These are phyloP conservation scores for Thraustochytrium striatum DNA, from an alignment of 352 stramenopile species.

Conservation along the genomic window DNA sequence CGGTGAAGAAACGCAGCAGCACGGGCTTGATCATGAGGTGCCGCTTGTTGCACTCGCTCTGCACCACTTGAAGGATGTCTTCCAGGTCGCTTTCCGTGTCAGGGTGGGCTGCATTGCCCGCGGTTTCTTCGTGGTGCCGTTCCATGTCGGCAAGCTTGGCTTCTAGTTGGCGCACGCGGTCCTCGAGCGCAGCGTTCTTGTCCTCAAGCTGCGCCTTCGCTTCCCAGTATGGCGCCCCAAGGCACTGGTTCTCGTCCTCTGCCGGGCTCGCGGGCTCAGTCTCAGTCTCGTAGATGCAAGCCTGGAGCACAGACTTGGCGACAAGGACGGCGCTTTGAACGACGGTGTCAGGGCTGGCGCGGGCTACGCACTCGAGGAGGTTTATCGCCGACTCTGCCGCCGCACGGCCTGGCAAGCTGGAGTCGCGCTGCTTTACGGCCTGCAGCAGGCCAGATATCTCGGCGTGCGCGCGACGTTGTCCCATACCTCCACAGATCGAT, in stretches of 20 bases:
- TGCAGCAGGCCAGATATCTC: conserved; percentile 14
- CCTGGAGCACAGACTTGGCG: not conserved
- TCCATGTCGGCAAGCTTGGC: not conserved
- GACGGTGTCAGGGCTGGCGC: not conserved
- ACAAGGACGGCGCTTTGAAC: not conserved
- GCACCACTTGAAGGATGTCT: not conserved
- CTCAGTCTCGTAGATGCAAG: not conserved
- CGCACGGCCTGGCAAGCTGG: not conserved
- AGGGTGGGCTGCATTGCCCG: not conserved
- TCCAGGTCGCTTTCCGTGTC: not conserved
- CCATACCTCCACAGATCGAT: not conserved
- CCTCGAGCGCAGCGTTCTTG: not conserved
- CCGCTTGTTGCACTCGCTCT: not conserved
- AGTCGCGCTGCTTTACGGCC: not conserved
- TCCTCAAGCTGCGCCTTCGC: not conserved
- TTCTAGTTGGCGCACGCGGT: not conserved
- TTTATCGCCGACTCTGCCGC: not conserved
- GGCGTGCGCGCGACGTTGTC: conserved; percentile 14
- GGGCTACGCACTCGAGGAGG: not conserved
- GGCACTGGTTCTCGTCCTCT: not conserved
- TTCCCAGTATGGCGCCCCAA: not conserved
- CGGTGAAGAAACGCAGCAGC: not conserved
- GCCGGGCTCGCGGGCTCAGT: not conserved
- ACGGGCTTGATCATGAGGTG: not conserved
- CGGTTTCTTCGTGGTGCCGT: not conserved